These are phyloP conservation scores for Russula abietina DNA, from an alignment of 768 basidiomycete species.

Conservation along the genomic window DNA sequence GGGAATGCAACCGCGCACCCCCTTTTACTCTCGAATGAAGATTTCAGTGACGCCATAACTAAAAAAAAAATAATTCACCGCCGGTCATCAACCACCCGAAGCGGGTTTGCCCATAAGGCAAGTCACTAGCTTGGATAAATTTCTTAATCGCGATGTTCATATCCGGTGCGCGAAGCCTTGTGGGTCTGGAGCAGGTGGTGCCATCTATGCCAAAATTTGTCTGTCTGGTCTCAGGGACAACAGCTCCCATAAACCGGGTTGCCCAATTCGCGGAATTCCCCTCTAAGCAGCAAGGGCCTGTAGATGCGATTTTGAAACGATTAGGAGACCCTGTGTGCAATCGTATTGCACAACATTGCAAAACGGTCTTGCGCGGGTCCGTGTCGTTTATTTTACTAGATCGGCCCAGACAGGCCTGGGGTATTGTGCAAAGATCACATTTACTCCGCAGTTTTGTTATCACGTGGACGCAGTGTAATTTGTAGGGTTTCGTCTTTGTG, in stretches of 20 bases:
- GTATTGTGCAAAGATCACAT: neutral
- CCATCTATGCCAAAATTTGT: neutral
- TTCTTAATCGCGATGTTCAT: neutral
- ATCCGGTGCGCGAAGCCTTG: neutral
- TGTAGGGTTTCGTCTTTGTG: neutral
- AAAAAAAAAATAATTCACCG: neutral
- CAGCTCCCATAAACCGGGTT: neutral
- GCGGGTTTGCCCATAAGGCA: neutral
- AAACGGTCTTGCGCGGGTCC: neutral
- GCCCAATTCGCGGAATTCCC: neutral
- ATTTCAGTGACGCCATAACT: neutral
- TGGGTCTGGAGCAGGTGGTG: neutral
- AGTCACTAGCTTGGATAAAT: too few relatives aligned
- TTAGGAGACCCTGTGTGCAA: neutral
- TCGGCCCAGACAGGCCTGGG: neutral
- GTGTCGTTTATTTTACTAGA: neutral
- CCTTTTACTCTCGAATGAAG: neutral
- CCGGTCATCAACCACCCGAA: neutral
- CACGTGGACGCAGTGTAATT: neutral
- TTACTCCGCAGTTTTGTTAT: neutral
- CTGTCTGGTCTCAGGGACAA: neutral
- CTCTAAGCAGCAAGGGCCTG: neutral
- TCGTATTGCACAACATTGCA: neutral
- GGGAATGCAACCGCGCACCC: neutral
- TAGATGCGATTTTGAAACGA: neutral